Base-by-base conservation (phyloP, 2,329 filamentous ascomycete species). In the Colletotrichum sp. region DNA sequence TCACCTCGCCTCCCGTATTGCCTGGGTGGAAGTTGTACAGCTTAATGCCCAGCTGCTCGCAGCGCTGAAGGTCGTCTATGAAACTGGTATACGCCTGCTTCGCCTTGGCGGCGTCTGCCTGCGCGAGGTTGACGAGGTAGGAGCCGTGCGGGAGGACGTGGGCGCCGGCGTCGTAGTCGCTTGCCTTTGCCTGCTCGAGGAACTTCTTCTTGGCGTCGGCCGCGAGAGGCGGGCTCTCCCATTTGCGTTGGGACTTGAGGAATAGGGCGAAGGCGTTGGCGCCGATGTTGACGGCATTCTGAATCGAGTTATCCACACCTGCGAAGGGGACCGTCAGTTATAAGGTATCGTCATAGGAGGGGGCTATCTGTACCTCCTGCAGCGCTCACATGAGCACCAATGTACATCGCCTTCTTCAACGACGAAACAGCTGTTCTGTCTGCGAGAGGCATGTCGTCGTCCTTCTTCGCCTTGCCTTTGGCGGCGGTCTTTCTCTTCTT, bases 11-110 rank as follows among this genome's bases (percentile, higher is more conserved):
- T 72, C 94, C 94, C 3, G 94, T 94, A 73, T 93, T 96, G 25
- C 97, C 97, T 0, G 97, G 97, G 83, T 99, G 97, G 87, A 99
- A 99, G 85, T 99, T 99, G 88, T 99, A 99, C n/a, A 98, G 90
- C 77, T 87, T 89, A 81, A 99, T 98, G 2, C 96, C 95, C 1
- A 99, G 91, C 62, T 90, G 89, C 82, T 98, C 95, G 84, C 97
- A 99, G 12, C 97, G 92, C 67, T 91, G 87, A 2, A 99, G 89
- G 83, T 99, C 97, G 80, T 99, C 96, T 19, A 98, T 82, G 84
- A 99, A 99, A 73, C 92, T 92, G 52, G 88, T 90, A 82, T 98
- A 98, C 2, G 96, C 96, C 86, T 99, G 96, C 68, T 92, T 90
- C 3, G 96, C 95, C 83, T 98, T 98, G 52, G 89, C 90, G 30